Base-by-base conservation (phyloP, 2,329 filamentous ascomycete species). In the Sarocladium oryzae region DNA sequence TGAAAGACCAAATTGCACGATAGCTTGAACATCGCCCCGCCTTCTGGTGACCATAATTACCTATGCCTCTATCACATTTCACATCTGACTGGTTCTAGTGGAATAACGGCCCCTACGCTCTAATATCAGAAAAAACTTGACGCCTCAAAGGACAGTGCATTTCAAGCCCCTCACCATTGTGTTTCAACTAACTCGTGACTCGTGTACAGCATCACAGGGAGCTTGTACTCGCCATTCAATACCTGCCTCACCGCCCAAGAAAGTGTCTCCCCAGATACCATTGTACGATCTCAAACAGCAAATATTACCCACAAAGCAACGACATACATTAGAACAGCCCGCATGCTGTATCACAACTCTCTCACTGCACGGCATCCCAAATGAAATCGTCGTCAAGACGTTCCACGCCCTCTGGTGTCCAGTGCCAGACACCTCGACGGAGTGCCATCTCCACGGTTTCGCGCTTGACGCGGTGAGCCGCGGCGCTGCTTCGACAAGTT, bases 391-490 rank as follows among this genome's bases (percentile, higher is more conserved):
- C 61, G 33, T 65, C 61, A 28, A 69, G 56, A 37, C 62, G 61
- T 55, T 63, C 58, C 35, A 65, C 55, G n/a, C 66, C 66, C 60
- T 63, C 67, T 66, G 69, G 43, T 8, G 43, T 48, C 43, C 43
- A 48, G 45, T 61, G 60, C 59, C 64, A 70, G 23, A 69, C 58
- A 21, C 66, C 66, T 49, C 56, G 57, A 18, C 60, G 62, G 23
- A 68, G 54, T 35, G 63, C 61, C 18, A 59, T 60, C 30, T 62
- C 57, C 15, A 66, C 59, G 30, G 58, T 60, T 50, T 69, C 61
- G 21, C 66, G 60, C 58, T 66, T 68, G 51, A 60, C 60, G 20
- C 54, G 55, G 33, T 63, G 59, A 18, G 61, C 55, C 16, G 56
- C 53, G 2, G 55, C 53, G 24, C 53, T 56, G 4, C 58, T 57